These are phyloP conservation scores for Rhizophora mangle DNA, from an alignment of 345 rosid genomes.

Conservation along the genomic window DNA sequence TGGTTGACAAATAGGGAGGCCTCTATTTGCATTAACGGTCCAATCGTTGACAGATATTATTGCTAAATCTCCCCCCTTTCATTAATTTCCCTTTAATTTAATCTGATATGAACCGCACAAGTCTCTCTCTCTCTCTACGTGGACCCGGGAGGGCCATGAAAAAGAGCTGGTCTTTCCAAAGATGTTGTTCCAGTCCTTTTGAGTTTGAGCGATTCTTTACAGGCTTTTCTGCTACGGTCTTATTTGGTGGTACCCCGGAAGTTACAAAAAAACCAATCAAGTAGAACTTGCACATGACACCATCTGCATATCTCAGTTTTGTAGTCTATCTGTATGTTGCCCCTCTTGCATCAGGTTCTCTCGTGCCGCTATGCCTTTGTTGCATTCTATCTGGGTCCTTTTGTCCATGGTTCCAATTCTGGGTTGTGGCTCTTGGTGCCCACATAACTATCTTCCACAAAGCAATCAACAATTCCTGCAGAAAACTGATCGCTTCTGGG, in stretches of 20 bases:
- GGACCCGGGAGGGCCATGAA: constrained; percentile 21
- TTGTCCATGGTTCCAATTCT: constrained; percentile 5
- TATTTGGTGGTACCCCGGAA: constrained; percentile 25
- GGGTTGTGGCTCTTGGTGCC: constrained; percentile 24
- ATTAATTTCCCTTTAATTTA: background rate
- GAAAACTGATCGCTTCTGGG: constrained; percentile 63
- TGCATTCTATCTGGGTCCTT: constrained; percentile 28
- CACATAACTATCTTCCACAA: constrained; percentile 9
- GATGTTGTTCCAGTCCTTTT: background rate
- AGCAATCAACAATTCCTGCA: constrained; percentile 37
- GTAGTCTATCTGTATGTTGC: constrained; percentile 14
- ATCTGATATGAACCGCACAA: constrained; percentile 19
- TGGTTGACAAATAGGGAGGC: constrained; percentile 18
- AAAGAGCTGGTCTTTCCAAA: constrained; percentile 3
- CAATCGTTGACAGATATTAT: no score
- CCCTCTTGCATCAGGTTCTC: constrained; percentile 7
- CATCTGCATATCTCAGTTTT: constrained; percentile 28
- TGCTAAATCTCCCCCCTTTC: no score
- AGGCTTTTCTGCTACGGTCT: constrained; percentile 19
- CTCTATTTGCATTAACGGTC: background rate
- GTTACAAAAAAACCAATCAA: constrained; percentile 6
- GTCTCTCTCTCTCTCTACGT: constrained; percentile 1
- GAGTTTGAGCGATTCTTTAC: background rate
- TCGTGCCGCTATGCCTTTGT: constrained; percentile 30
- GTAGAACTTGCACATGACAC: constrained; percentile 18